A percentile compares a stretch with the other conserved stretches of the same genome.
These are phyloP conservation scores for Citrus australasica DNA, from an alignment of 345 rosid genomes.

Conservation along the genomic window DNA sequence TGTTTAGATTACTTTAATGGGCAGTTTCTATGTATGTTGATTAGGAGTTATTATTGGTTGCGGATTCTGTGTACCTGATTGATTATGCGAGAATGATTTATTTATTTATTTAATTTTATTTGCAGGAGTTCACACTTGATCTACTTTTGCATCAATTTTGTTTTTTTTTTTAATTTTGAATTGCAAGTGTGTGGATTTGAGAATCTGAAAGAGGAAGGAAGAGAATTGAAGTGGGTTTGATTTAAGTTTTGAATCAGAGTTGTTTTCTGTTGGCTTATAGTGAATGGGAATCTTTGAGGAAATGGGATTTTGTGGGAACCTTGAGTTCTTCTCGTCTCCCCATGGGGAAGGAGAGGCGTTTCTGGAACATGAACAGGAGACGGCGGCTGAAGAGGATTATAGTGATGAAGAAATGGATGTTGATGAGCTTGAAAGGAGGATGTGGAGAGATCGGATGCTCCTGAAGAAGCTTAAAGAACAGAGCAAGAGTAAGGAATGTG, in stretches of 20 bases:
- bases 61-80: slow-evolving; percentile 16
- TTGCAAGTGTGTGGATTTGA: not conserved
- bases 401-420: slow-evolving; percentile 68
- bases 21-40: not conserved
- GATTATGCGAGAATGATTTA: not conserved
- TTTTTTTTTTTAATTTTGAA: not conserved
- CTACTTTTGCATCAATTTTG: not conserved
- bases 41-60: slow-evolving; percentile 2
- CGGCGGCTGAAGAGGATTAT: slow-evolving; percentile 48
- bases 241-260: not conserved
- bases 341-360: slow-evolving; percentile 34
- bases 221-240: not conserved
- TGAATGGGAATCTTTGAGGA: slow-evolving; percentile 51
- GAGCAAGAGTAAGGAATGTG: slow-evolving; percentile 42
- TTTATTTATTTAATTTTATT: not conserved
- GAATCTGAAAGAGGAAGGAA: not conserved
- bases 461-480: slow-evolving; percentile 61
- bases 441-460: slow-evolving; percentile 78
- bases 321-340: slow-evolving; percentile 43
- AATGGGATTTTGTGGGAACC: slow-evolving; percentile 52
- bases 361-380: slow-evolving; percentile 41
- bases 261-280: not conserved
- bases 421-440: slow-evolving; percentile 72
- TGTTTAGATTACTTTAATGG: not conserved
- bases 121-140: slow-evolving; percentile 1